A percentile compares a stretch with the other conserved stretches of the same genome.
Conservation (phyloP, 2,329 filamentous ascomycete genomes). For the Chrysoporthe austroafricana region DNA sequence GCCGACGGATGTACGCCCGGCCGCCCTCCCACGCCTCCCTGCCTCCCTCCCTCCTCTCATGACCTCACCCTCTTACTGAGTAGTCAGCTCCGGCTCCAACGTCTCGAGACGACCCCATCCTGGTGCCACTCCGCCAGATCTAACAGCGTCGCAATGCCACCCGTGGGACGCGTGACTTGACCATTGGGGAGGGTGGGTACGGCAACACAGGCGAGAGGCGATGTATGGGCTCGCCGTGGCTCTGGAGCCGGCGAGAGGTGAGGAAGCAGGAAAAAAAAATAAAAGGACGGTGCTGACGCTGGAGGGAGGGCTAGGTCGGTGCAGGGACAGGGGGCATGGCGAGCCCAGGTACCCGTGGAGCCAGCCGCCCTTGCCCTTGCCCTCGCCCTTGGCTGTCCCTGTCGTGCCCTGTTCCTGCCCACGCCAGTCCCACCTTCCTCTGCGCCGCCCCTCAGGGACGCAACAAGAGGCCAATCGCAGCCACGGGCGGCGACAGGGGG, state of each 20-base stretch:
- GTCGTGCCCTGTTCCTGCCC: conserved; percentile 4
- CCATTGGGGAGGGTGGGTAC: not conserved
- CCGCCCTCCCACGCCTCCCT: not conserved
- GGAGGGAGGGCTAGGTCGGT: not conserved
- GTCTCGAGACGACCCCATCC: not conserved
- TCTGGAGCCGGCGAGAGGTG: not conserved
- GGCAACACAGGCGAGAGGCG: not conserved
- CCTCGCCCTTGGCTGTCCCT: conserved; percentile 3
- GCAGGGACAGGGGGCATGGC: not conserved
- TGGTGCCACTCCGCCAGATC: not conserved
- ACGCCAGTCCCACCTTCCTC: conserved; percentile 12
- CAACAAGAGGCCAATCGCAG: conserved; percentile 4
- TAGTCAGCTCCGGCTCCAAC: not conserved
- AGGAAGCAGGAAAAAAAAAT: not conserved
- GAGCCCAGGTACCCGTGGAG: not conserved
- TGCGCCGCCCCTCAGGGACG: not conserved
- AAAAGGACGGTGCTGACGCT: not conserved
- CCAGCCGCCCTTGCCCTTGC: conserved; percentile 9
- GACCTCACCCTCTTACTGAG: not conserved
- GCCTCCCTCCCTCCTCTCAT: not conserved
- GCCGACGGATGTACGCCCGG: not conserved
- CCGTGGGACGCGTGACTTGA: not conserved
- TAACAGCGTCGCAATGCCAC: not conserved
- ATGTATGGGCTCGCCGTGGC: not conserved
- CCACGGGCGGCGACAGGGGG: not conserved